Percentiles rank a stretch among this genome's conserved stretches.
Conservation (phyloP, 768 basidiomycete genomes). For the Mycena indigotica region DNA sequence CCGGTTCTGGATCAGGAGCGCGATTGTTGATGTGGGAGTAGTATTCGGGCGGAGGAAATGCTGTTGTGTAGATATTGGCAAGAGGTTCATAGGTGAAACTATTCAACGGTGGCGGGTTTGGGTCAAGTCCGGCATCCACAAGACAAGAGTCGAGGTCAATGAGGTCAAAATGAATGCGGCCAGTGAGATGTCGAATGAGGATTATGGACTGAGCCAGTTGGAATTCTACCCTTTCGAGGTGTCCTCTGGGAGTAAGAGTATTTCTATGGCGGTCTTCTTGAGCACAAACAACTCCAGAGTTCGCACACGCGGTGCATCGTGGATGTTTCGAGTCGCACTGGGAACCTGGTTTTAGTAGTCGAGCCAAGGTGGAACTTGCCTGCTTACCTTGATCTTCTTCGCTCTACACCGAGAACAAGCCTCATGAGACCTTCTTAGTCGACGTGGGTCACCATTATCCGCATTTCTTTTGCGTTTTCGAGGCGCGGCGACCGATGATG, state of each 20-base stretch:
- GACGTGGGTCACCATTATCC: slow-evolving; percentile 64
- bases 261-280: slow-evolving; percentile 89
- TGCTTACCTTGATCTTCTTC: slow-evolving; percentile 92
- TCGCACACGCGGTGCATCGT: slow-evolving; percentile 81
- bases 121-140: slow-evolving; percentile 67
- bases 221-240: slow-evolving; percentile 80
- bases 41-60: slow-evolving; percentile 34
- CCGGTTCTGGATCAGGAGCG: neutral
- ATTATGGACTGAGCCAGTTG: slow-evolving; percentile 78
- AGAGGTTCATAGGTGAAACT: slow-evolving; percentile 25
- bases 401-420: slow-evolving; percentile 91
- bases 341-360: slow-evolving; percentile 29
- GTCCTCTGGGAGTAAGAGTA: slow-evolving; percentile 81
- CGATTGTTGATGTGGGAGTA: slow-evolving; percentile 33
- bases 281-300: slow-evolving; percentile 74
- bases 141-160: slow-evolving; percentile 66
- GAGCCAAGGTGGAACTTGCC: slow-evolving; percentile 69
- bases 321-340: slow-evolving; percentile 93
- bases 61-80: slow-evolving; percentile 8
- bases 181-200: slow-evolving; percentile 70
- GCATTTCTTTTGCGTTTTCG: slow-evolving; percentile 66
- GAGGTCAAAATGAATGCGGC: slow-evolving; percentile 52
- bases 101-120: slow-evolving; percentile 31
- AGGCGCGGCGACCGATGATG: slow-evolving; percentile 32
- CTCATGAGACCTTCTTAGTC: slow-evolving; percentile 86